Conservation (phyloP, 768 basidiomycete species). For the Dentipellis sp. region DNA sequence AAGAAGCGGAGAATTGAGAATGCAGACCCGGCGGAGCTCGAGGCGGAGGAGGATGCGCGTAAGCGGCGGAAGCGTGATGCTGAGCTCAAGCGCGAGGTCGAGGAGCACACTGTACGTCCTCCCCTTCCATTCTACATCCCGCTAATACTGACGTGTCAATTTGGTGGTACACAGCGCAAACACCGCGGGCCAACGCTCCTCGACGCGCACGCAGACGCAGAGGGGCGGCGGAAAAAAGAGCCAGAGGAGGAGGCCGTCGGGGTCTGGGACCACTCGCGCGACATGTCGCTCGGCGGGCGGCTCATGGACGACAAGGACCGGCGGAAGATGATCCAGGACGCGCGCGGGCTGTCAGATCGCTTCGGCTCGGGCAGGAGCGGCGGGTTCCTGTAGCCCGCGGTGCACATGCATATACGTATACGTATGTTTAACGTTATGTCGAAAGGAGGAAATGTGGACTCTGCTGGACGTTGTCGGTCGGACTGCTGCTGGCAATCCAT, state of each 20-base stretch:
- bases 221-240: slow-evolving; percentile 27
- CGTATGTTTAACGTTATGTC: neutral
- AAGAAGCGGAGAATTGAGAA: slow-evolving; percentile 71
- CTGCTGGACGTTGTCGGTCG: neutral
- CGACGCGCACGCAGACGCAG: slow-evolving; percentile 38
- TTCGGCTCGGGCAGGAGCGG: slow-evolving; percentile 71
- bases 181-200: slow-evolving; percentile 18
- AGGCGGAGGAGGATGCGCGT: slow-evolving; percentile 31
- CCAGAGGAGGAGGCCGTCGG: slow-evolving; percentile 44
- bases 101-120: slow-evolving; percentile 64
- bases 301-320: slow-evolving; percentile 87
- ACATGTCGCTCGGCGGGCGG: slow-evolving; percentile 82
- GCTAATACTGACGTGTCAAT: neutral
- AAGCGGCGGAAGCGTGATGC: slow-evolving; percentile 60
- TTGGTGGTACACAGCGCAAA: slow-evolving; percentile 20
- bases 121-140: neutral
- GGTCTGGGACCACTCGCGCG: slow-evolving; percentile 89
- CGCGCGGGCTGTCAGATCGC: slow-evolving; percentile 70
- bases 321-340: slow-evolving; percentile 69
- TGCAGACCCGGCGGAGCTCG: slow-evolving; percentile 28
- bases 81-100: slow-evolving; percentile 62
- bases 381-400: slow-evolving; percentile 38
- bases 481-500: neutral
- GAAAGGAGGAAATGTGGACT: neutral
- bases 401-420: too few relatives aligned